Base-by-base conservation (phyloP, 768 basidiomycete species). In the Mycena vulgaris region DNA sequence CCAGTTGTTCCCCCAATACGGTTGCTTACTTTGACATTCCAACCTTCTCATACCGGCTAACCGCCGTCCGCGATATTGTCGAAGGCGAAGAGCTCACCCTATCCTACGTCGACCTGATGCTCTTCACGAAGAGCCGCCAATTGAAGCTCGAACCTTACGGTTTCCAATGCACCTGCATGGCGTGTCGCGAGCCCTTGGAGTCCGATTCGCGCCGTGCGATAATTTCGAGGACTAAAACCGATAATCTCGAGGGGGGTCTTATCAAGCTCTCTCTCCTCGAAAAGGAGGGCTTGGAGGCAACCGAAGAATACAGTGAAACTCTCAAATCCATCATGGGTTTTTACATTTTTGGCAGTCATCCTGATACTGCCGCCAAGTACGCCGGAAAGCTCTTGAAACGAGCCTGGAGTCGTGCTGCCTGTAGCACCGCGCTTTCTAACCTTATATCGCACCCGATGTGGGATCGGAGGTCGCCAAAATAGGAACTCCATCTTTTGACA, bases 131-230 rank as follows among this genome's bases (percentile, higher is more conserved):
- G 31, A 51, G 68, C 31, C 79, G 83, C 21, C 74, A 80, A 52
- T 62, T 40, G n/a, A 66, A 59, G 2, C 77, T 83, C 19, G 63
- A 65, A 10, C 75, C 76, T 0, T 83, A 83, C 68, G 78, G 74
- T 2, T 74, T 85, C 68, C 56, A 57, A 14, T 85, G 84, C 72
- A 63, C 74, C n/a, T 85, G 83, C 68, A n/a, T 52, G n/a, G 71
- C 78, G 13, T 83, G 83, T 66, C 42, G 51, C 47, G 70, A 77
- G n/a, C 52, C 57, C 23, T 21, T n/a, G 17, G 25, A 33, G 30
- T 65, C 63, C 53, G 67, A 72, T 28, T 33, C 25, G 1, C 62
- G 58, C 3, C 67, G 71, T 33, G 47, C 57, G 14, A 35, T 25
- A 9, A 40, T 42, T 45, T 14, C 39, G 21, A 42, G 40, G 31